A percentile compares a stretch with the other conserved stretches of the same genome.
These are phyloP conservation scores for Fagopyrum esculentum DNA, from an alignment of 148 eudicot species.

Conservation along the genomic window DNA sequence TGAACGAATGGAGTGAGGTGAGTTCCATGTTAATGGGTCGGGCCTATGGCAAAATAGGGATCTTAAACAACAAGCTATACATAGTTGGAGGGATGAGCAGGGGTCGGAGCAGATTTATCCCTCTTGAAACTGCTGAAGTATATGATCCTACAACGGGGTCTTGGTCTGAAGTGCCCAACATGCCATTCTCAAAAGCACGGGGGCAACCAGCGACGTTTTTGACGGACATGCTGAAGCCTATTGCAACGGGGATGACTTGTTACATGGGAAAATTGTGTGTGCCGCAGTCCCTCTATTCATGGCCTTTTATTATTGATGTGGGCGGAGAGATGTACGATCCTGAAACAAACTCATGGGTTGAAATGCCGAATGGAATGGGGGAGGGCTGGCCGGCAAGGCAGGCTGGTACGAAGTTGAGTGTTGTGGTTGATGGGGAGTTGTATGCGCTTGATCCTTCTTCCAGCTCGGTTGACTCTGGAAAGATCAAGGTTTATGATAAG, in stretches of 20 bases:
- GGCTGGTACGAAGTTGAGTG: slow-evolving; percentile 89
- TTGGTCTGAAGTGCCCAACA: slow-evolving; percentile 82
- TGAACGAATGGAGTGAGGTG: slow-evolving; percentile 66
- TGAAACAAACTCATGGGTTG: slow-evolving; percentile 68
- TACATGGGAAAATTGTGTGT: slow-evolving; percentile 81
- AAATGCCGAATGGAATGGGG: slow-evolving; percentile 97
- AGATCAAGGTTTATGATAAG: slow-evolving; percentile 68
- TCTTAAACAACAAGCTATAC: slow-evolving; percentile 67
- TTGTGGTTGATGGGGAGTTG: slow-evolving; percentile 63
- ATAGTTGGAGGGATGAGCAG: slow-evolving; percentile 90
- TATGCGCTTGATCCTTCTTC: slow-evolving; percentile 87
- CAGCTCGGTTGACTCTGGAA: slow-evolving; percentile 60
- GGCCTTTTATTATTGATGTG: slow-evolving; percentile 98
- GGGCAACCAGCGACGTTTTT: slow-evolving; percentile 76
- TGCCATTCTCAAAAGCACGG: slow-evolving; percentile 95
- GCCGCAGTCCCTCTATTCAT: slow-evolving; percentile 88
- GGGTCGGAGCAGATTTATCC: slow-evolving; percentile 64
- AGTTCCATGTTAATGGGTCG: slow-evolving; percentile 65
- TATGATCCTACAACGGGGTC: slow-evolving; percentile 60
- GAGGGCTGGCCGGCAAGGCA: slow-evolving; percentile 99
- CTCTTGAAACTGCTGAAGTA: slow-evolving; percentile 88
- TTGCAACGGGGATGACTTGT: slow-evolving; percentile 89
- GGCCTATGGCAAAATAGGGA: slow-evolving; percentile 85
- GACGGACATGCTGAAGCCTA: slow-evolving; percentile 83
- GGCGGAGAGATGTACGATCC: slow-evolving; percentile 98